Evolutionary conservation across 345 rosid species (phyloP).

Genomic region (Salix purpurea): DNA sequence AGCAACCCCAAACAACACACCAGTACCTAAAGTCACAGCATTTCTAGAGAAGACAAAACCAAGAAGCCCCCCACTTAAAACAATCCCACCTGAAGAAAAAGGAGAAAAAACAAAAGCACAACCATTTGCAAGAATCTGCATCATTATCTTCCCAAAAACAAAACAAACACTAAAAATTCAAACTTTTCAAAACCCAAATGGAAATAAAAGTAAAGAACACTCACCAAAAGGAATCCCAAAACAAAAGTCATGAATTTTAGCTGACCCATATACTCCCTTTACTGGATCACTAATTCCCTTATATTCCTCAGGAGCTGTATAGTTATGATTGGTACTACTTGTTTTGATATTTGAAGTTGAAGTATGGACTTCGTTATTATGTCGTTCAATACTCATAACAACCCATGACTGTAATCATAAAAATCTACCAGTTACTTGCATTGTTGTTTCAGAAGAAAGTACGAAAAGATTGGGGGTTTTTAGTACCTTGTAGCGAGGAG

Average conservation of each 20-base stretch:
- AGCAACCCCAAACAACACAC: conserved; percentile 67
- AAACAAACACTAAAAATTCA: neutral
- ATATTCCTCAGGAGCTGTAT: conserved; percentile 35
- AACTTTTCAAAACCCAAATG: neutral
- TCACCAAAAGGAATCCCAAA: conserved; percentile 94
- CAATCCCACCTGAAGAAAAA: conserved; percentile 54
- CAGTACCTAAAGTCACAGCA: conserved; percentile 43
- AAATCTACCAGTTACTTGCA: neutral
- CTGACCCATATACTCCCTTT: conserved; percentile 41
- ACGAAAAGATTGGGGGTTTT: neutral
- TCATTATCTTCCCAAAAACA: neutral
- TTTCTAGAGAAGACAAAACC: conserved; percentile 71
- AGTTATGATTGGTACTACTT: conserved; percentile 21
- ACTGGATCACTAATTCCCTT: conserved; percentile 18
- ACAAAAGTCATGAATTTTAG: conserved; percentile 88
- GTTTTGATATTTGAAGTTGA: conserved; percentile 25
- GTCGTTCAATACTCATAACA: conserved; percentile 48
- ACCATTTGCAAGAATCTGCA: conserved; percentile 2
- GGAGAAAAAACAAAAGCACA: neutral
- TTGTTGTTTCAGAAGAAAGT: neutral
- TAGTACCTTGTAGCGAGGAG: conserved; percentile 44
- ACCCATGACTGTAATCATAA: conserved; percentile 38
- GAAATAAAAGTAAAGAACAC: conserved; percentile 6
- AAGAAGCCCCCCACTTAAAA: conserved; percentile 65
- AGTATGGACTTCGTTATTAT: conserved; percentile 17